Base-by-base conservation (phyloP, 2,329 filamentous ascomycete species). In the Paecilomyces sp. region DNA sequence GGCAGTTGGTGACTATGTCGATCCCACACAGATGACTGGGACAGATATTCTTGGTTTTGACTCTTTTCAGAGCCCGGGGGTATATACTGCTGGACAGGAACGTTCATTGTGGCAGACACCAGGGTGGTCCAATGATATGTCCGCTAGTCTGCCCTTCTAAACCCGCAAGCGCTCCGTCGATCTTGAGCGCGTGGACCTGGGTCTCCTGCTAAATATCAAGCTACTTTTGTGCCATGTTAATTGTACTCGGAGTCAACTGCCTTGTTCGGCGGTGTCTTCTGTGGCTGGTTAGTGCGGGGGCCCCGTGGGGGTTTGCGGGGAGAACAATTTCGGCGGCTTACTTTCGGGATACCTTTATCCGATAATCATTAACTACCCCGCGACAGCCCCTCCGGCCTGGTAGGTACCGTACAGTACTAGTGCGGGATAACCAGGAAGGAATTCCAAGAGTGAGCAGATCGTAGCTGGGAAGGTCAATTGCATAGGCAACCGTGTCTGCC, bases 1-100 rank as follows among this genome's bases (percentile, higher is more conserved):
- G 60, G 84, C 84, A 1, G 79, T 86, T 1, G 83, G 83, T 0
- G 83, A 86, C 62, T 85, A 83, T 65, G 81, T 80, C 22, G 78
- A 76, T 3, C 76, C 77, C 3, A 78, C 80, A 56, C 75, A 73
- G 55, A 74, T 75, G 24, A 63, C 72, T 2, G 69, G 69, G 12
- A 61, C 68, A 8, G 71, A 70, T 24, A 62, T 75, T n/a, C 58
- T 76, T 15, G 73, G 72, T 2, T 62, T 74, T 47, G 71, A 75
- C 59, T 61, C 72, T 5, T 72, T 73, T 58, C 70, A 73, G 53
- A 74, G 72, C 57, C 61, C 67, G 28, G 68, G 69, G 54, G 62
- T 71, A 15, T 74, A 70, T 34, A 64, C 69, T 36, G 30, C 68
- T 12, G 67, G 68, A 25, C 67, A 71, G 22, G 70, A 72, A 53